phyloP scores from a whole-genome alignment of 176 grass and related monocot genomes.

The Chrysopogon serrulatus region DNA sequence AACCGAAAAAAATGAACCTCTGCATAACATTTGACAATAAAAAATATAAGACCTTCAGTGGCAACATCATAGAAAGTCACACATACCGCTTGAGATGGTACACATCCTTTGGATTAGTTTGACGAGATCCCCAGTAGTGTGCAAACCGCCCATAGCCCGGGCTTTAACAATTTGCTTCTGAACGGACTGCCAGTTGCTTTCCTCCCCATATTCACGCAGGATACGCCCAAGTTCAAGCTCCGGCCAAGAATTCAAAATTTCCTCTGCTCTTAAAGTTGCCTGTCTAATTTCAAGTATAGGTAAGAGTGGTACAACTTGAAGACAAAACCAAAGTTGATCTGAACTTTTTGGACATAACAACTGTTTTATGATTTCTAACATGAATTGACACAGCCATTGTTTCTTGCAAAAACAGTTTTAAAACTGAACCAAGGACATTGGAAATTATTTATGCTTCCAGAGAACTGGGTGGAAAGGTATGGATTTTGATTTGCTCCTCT shows the following conservation, averaged over 20 bases:
- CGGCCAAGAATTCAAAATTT: constrained; percentile 91
- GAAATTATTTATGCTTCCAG: background rate
- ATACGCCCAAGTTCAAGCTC: constrained; percentile 82
- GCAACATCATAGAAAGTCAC: background rate
- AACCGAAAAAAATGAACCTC: background rate
- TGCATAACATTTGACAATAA: background rate
- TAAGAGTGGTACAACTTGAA: constrained; percentile 16
- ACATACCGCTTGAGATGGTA: constrained; percentile 48
- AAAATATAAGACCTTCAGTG: background rate
- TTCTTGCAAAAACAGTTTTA: background rate
- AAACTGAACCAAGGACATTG: background rate
- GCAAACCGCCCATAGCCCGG: constrained; percentile 44
- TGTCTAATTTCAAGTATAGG: constrained; percentile 33
- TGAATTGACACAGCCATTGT: background rate
- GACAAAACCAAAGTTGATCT: background rate
- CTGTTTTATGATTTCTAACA: background rate
- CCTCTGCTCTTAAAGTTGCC: constrained; percentile 79
- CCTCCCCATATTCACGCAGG: constrained; percentile 85
- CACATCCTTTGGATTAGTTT: constrained; percentile 64
- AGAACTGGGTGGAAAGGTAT: background rate
- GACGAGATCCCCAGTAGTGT: constrained; percentile 59
- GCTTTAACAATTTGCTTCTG: constrained; percentile 72
- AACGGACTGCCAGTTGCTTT: constrained; percentile 83
- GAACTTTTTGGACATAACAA: background rate
- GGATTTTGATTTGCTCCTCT: background rate